Evolutionary conservation across 208 protist genomes (phyloP), one percentile per base, ranked within the genome.

Genomic region (Trypanosoma vivax): DNA sequence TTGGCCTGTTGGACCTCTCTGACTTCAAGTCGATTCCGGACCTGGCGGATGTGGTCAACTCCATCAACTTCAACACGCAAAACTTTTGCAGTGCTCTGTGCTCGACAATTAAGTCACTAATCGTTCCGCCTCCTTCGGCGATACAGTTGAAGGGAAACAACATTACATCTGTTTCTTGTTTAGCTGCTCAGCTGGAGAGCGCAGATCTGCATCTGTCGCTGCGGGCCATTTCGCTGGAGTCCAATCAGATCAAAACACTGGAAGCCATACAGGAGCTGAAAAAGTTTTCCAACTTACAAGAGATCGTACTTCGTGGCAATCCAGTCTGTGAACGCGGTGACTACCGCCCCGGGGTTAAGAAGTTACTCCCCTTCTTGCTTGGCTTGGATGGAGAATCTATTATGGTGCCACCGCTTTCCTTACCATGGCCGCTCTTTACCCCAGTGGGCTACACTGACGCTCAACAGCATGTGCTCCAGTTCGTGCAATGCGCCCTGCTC

Each of bases 11-110:
- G 10, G 65, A 90, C 53, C 62, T 94, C 25, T 77, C 67, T 3
- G 42, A 64, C n/a, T 58, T 94, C 25, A 39, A 54, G 0, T 19
- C 57, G 10, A 66, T 73, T 28, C 64, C 62, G 3, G 87, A 94
- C 51, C 54, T 94, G 5, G 46, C 55, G 27, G 46, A 70, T 31
- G 78, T 91, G 3, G 47, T 60, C 10, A 54, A 52, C 0, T 83
- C 76, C 54, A 84, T 94, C 41, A 80, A 94, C 66, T 91, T 91
- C 49, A 90, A 91, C 58, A 90, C 77, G 2, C 69, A 70, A 30
- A 70, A 53, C 24, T 94, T 94, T 46, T 94, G 83, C 54, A 42
- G 69, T 1, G 87, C 83, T 13, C 50, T 94, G n/a, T 88, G 79
- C 59, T 58, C 61, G 11, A 83, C 65, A 41, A 78, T 94, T 16